A percentile compares a stretch with the other conserved stretches of the same genome.
phyloP scores from a whole-genome alignment of 2,329 filamentous ascomycete species.

The Fusarium gaditjirri region DNA sequence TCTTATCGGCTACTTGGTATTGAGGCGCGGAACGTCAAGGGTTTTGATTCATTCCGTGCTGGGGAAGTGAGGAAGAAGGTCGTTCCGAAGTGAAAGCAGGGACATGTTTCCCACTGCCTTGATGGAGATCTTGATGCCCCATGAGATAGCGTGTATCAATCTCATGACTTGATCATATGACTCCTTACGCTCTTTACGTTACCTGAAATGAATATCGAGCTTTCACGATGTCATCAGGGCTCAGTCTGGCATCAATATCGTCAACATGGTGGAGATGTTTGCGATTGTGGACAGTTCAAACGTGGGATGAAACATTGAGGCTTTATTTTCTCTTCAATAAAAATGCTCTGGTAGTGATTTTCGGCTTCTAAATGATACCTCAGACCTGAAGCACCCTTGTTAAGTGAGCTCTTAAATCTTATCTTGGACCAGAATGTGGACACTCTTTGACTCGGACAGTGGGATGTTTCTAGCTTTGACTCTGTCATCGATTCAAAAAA shows the following conservation, averaged over 20 bases:
- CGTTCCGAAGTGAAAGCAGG: not conserved
- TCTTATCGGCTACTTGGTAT: not conserved
- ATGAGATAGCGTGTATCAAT: not conserved
- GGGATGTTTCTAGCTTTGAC: not conserved
- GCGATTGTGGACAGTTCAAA: not conserved
- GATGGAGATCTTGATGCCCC: not conserved
- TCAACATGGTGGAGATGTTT: not conserved
- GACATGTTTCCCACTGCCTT: not conserved
- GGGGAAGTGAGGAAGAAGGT: not conserved
- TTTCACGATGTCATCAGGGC: not conserved
- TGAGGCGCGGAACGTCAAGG: not conserved
- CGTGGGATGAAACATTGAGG: not conserved
- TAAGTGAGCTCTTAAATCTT: not conserved
- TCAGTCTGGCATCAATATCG: not conserved
- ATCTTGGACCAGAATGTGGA: not conserved
- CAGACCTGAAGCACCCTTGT: not conserved
- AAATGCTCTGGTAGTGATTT: not conserved
- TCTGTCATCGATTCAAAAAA: not conserved
- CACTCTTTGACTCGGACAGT: not conserved
- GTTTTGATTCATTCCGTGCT: not conserved
- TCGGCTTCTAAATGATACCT: rapidly evolving
- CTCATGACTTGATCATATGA: not conserved
- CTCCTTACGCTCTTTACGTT: not conserved
- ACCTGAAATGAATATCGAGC: not conserved
- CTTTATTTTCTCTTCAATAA: not conserved